phyloP scores from a whole-genome alignment of 2,329 filamentous ascomycete genomes.

The Aquanectria penicillioides region DNA sequence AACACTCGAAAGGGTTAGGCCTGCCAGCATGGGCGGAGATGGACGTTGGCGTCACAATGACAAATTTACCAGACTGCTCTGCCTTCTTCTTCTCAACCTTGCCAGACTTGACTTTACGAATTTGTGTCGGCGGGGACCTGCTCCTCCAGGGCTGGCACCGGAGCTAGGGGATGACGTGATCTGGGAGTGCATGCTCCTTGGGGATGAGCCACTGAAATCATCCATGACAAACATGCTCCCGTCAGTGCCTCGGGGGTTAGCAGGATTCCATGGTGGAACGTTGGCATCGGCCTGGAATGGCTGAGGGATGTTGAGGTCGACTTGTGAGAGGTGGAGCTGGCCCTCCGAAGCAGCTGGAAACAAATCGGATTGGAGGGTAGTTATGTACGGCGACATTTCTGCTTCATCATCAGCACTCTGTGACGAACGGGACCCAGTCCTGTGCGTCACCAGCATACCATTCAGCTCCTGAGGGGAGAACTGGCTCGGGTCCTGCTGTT shows the following conservation, averaged over 20 bases:
- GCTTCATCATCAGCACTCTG: slow-evolving; percentile 33
- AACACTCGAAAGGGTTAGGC: slow-evolving; percentile 64
- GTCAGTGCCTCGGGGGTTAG: slow-evolving; percentile 44
- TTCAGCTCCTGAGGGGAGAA: slow-evolving; percentile 38
- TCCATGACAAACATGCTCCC: slow-evolving; percentile 52
- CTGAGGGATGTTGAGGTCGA: slow-evolving; percentile 51
- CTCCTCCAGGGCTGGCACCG: slow-evolving; percentile 35
- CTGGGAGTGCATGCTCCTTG: slow-evolving; percentile 42
- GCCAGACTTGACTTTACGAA: slow-evolving; percentile 55
- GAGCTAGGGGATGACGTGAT: slow-evolving; percentile 44
- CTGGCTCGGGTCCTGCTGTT: slow-evolving; percentile 40
- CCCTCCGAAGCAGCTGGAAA: slow-evolving; percentile 36
- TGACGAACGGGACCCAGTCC: slow-evolving; percentile 14
- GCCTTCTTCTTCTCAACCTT: slow-evolving; percentile 59
- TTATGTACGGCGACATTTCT: slow-evolving; percentile 46
- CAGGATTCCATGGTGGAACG: slow-evolving; percentile 55
- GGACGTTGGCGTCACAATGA: slow-evolving; percentile 64
- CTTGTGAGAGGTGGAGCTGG: slow-evolving; percentile 42
- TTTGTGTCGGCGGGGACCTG: slow-evolving; percentile 46
- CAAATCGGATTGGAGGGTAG: slow-evolving; percentile 45
- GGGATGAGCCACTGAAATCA: slow-evolving; percentile 50
- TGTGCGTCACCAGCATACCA: slow-evolving; percentile 33
- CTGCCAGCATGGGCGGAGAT: slow-evolving; percentile 62
- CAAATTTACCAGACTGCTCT: slow-evolving; percentile 57
- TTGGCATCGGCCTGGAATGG: slow-evolving; percentile 49